These are phyloP conservation scores for Scutellaria baicalensis DNA, from an alignment of 257 asterid species.

Conservation along the genomic window DNA sequence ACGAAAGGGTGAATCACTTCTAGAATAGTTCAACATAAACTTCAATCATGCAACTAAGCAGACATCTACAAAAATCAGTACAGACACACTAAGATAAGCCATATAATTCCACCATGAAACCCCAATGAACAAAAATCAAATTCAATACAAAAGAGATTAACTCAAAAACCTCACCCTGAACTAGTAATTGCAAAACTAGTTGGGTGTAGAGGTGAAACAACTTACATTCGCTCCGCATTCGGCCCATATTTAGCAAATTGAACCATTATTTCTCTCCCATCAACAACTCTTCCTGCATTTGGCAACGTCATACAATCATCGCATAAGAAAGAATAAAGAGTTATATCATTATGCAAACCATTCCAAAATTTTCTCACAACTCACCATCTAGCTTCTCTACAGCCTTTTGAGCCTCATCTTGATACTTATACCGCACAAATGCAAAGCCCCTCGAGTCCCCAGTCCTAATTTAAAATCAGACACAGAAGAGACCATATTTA, in stretches of 20 bases:
- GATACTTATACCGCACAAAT: constrained; percentile 89
- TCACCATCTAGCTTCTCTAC: constrained; percentile 95
- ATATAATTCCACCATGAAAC: not conserved
- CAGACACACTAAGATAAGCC: not conserved
- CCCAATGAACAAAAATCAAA: not conserved
- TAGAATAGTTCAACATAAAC: not conserved
- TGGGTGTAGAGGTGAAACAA: not conserved
- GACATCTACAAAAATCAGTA: not conserved
- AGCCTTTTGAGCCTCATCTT: constrained; percentile 92
- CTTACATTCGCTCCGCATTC: constrained; percentile 91
- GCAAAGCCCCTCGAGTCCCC: constrained; percentile 99
- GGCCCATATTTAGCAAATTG: constrained; percentile 98
- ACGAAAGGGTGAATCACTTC: not conserved
- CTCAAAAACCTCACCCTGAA: not conserved
- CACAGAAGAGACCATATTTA: not conserved
- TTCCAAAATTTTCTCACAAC: not conserved
- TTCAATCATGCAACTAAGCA: not conserved
- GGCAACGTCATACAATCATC: not conserved
- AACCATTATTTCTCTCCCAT: constrained; percentile 97
- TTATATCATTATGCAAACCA: not conserved
- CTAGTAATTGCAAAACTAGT: not conserved
- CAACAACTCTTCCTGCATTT: constrained; percentile 74
- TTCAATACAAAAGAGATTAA: not conserved
- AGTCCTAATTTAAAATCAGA: constrained; percentile 38
- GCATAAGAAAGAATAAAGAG: not conserved